Evolutionary conservation across 148 eudicot species (phyloP).

Genomic region (Camellia granthamiana): DNA sequence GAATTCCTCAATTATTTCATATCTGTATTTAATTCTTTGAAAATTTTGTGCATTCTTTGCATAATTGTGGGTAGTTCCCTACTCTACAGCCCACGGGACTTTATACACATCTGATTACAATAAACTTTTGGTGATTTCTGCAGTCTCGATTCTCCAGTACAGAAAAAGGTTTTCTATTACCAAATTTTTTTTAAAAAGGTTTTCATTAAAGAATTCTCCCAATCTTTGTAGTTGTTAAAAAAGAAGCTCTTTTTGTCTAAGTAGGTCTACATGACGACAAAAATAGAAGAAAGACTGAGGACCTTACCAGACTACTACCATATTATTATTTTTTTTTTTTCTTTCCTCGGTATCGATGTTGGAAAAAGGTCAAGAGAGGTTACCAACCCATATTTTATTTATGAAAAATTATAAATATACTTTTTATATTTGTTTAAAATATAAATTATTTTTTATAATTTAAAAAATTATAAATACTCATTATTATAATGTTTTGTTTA

Average conservation of each 20-base stretch:
- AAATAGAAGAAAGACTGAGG: conserved; percentile 19
- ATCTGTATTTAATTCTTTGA: too few species aligned
- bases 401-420: too few species aligned
- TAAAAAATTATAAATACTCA: too few species aligned
- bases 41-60: too few species aligned
- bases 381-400: background rate
- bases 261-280: conserved; percentile 37
- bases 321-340: background rate
- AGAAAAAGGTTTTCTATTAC: too few species aligned
- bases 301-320: conserved; percentile 20
- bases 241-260: conserved; percentile 18
- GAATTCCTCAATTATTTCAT: too few species aligned
- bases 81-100: too few species aligned
- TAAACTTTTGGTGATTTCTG: background rate
- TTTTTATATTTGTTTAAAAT: too few species aligned
- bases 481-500: too few species aligned
- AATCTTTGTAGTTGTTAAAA: background rate
- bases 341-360: conserved; percentile 14
- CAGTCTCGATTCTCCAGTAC: too few species aligned
- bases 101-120: background rate
- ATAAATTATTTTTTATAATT: too few species aligned
- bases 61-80: too few species aligned
- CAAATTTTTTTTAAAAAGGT: background rate
- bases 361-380: conserved; percentile 36
- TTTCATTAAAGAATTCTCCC: conserved; percentile 2